These are phyloP conservation scores for Thalassiosira exigua DNA, from an alignment of 352 stramenopile genomes.

Conservation along the genomic window DNA sequence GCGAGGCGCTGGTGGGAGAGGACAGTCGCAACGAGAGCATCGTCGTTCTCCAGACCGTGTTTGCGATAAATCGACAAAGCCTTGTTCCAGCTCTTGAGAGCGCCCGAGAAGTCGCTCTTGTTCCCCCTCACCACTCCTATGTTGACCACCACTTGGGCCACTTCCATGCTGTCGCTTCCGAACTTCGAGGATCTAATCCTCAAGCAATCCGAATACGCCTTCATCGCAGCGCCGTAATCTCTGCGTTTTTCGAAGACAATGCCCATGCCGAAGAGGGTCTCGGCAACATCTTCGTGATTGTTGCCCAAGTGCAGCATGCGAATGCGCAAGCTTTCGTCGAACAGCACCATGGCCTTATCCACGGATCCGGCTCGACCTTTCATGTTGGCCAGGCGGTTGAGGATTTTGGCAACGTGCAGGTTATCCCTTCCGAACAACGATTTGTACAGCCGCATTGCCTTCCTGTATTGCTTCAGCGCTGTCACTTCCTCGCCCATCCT, in stretches of 20 bases:
- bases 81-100: slow-evolving; percentile 72
- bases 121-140: slow-evolving; percentile 72
- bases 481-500: slow-evolving; percentile 53
- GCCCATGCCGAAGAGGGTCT: slow-evolving; percentile 66
- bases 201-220: slow-evolving; percentile 67
- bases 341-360: slow-evolving; percentile 71
- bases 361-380: slow-evolving; percentile 65
- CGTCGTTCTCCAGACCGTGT: slow-evolving; percentile 61
- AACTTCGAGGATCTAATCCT: slow-evolving; percentile 68
- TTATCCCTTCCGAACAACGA: slow-evolving; percentile 60
- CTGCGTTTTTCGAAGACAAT: slow-evolving; percentile 59
- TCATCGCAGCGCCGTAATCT: slow-evolving; percentile 72
- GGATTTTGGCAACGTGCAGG: slow-evolving; percentile 63
- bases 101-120: slow-evolving; percentile 65
- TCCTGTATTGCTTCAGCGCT: slow-evolving; percentile 67
- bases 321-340: slow-evolving; percentile 74
- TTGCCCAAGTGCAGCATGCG: slow-evolving; percentile 71
- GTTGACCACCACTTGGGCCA: slow-evolving; percentile 72
- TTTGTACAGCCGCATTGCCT: slow-evolving; percentile 66
- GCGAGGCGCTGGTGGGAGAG: slow-evolving; percentile 60
- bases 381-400: slow-evolving; percentile 69
- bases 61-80: slow-evolving; percentile 72
- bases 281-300: slow-evolving; percentile 65
- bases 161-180: slow-evolving; percentile 65
- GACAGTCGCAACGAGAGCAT: slow-evolving; percentile 64